A percentile compares a stretch with the other conserved stretches of the same genome.
phyloP scores from a whole-genome alignment of 257 asterid genomes.

The Ocimum tenuiflorum region DNA sequence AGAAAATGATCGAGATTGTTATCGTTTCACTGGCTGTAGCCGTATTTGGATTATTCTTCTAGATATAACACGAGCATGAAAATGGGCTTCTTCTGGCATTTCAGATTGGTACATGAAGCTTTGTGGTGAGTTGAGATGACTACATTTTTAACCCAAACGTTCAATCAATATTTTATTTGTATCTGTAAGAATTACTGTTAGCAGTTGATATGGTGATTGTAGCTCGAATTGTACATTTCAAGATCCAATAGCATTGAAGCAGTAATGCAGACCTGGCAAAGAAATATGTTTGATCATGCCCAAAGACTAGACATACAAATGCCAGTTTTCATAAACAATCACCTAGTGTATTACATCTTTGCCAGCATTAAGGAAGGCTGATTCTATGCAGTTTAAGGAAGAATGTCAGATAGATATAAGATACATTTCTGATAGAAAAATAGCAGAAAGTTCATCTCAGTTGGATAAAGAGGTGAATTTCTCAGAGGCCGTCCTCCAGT shows the following conservation, averaged over 20 bases:
- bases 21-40: slow-evolving; percentile 26
- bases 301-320: not conserved
- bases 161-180: not conserved
- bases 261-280: not conserved
- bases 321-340: not conserved
- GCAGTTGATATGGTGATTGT: slow-evolving; percentile 16
- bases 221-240: not conserved
- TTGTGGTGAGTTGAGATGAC: slow-evolving; percentile 7
- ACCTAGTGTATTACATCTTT: not conserved
- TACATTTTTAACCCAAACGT: not conserved
- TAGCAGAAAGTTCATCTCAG: too few relatives aligned
- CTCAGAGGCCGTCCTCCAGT: not conserved
- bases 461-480: too few relatives aligned
- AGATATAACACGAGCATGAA: not conserved
- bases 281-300: not conserved
- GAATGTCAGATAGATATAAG: not conserved
- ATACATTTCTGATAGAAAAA: too few relatives aligned
- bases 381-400: not conserved
- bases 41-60: slow-evolving; percentile 17
- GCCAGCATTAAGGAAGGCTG: not conserved
- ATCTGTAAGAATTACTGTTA: slow-evolving; percentile 3
- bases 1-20: slow-evolving; percentile 17
- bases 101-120: slow-evolving; percentile 10
- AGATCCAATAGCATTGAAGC: not conserved
- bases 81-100: too few relatives aligned